Percentiles rank a stretch among this genome's conserved stretches.
phyloP scores from a whole-genome alignment of 1,284 basidiomycete species.

The Omphalotus olearius region DNA sequence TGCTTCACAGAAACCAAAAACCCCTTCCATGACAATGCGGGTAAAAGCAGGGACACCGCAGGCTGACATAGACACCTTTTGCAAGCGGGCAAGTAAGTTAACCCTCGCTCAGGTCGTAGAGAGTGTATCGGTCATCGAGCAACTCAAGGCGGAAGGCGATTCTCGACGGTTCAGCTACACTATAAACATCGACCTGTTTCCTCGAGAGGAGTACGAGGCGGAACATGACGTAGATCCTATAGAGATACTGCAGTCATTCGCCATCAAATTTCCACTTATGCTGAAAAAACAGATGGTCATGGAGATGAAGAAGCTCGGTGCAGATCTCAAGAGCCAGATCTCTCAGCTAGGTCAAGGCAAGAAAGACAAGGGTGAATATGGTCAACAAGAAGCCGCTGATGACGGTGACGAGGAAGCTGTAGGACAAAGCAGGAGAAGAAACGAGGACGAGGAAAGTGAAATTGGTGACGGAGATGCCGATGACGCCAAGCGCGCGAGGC shows the following conservation, averaged over 20 bases:
- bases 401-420: conserved; percentile 41
- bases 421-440: conserved; percentile 40
- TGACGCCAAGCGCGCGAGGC: conserved; percentile 63
- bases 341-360: conserved; percentile 82
- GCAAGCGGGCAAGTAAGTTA: conserved; percentile 86
- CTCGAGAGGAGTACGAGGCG: conserved; percentile 76
- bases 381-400: conserved; percentile 40
- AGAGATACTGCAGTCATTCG: conserved; percentile 77
- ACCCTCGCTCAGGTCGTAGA: conserved; percentile 91
- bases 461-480: conserved; percentile 80
- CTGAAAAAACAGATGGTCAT: conserved; percentile 84
- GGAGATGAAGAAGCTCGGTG: conserved; percentile 86
- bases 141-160: conserved; percentile 64
- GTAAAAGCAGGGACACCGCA: conserved; percentile 53
- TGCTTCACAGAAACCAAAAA: conserved; percentile 94
- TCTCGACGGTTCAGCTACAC: conserved; percentile 80
- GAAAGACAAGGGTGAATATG: conserved; percentile 36
- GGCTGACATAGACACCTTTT: conserved; percentile 72
- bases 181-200: conserved; percentile 85
- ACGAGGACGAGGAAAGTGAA: conserved; percentile 55
- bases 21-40: conserved; percentile 96
- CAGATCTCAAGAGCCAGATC: conserved; percentile 80
- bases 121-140: conserved; percentile 80
- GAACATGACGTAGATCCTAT: conserved; percentile 81
- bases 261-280: conserved; percentile 75